Base-by-base conservation (phyloP, 495 filamentous ascomycete species). In the Lophiostoma macrostomum region DNA sequence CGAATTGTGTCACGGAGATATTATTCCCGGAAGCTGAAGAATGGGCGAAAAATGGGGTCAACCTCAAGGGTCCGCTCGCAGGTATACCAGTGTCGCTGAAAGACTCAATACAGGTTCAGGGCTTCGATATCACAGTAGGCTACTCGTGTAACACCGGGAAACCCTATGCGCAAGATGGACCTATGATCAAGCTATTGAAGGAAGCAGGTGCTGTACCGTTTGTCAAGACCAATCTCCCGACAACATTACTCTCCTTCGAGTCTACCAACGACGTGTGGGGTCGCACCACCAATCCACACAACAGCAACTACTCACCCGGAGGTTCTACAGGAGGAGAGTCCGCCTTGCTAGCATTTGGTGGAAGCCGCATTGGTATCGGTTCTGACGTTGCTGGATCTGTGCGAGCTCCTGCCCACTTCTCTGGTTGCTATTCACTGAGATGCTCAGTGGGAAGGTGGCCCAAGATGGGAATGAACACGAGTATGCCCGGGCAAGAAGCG, bases 371-470 rank as follows among this genome's bases (percentile, higher is more conserved):
- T 51, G 93, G 93, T 23, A 84, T 98, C 58, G 93, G 93, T 27
- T 91, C 87, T 12, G 93, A 97, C 65, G 91, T 97, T 8, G 91
- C 93, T 32, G 93, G 93, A 10, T 91, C 86, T 8, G 93, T 98
- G 1, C 78, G 93, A 23, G 85, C 79, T 13, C 93, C 93, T 2
- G 91, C 93, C 3, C 90, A 95, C 42, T 97, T 87, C 74, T 84
- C 83, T 25, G 93, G 93, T 2, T 90, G 95, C 64, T 96, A 96
- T 67, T 83, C 84, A 2, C 68, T 98, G 18, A 80, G 90, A 36
- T 98, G 93, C 68, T 90, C 85, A n/a, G 95, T 87, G n/a, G 91
- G 93, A 14, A 77, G 93, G 22, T 98, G 93, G 89, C 90, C 90
- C 4, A 94, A 94, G 65, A 75, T 75, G 31, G 93, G 91, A 5